Evolutionary conservation across 129 eudicot genomes (phyloP).

Genomic region (Flaveria linearis): DNA sequence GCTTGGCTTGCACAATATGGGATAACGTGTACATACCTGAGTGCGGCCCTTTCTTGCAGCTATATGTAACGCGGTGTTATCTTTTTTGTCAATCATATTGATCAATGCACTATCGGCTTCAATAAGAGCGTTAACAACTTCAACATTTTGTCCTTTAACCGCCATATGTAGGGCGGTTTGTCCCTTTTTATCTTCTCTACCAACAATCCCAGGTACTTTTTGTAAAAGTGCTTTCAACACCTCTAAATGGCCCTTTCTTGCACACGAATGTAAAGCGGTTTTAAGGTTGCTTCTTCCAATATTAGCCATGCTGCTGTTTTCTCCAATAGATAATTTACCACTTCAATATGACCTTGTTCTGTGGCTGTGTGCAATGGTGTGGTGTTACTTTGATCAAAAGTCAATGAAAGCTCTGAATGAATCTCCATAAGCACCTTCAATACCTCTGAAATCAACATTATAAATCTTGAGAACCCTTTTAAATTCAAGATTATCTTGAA

Average conservation of each 20-base stretch:
- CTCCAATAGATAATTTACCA: slow-evolving; percentile 69
- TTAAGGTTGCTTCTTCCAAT: slow-evolving; percentile 65
- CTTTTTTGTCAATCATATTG: slow-evolving; percentile 54
- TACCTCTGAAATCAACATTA: slow-evolving; percentile 46
- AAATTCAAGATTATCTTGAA: slow-evolving; percentile 7
- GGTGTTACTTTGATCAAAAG: slow-evolving; percentile 64
- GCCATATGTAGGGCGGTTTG: slow-evolving; percentile 95
- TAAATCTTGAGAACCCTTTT: slow-evolving; percentile 16
- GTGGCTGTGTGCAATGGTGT: slow-evolving; percentile 76
- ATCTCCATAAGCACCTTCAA: slow-evolving; percentile 65
- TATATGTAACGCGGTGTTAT: slow-evolving; percentile 70
- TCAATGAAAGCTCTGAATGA: slow-evolving; percentile 60
- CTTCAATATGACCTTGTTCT: slow-evolving; percentile 71
- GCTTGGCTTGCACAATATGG: too few species aligned
- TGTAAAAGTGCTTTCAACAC: slow-evolving; percentile 55
- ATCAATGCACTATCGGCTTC: slow-evolving; percentile 47
- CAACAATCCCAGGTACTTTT: slow-evolving; percentile 53
- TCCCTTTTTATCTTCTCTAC: slow-evolving; percentile 73
- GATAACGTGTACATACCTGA: slow-evolving; percentile 44
- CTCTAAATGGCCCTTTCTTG: slow-evolving; percentile 74
- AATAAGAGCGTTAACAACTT: slow-evolving; percentile 67
- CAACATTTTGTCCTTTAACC: slow-evolving; percentile 63
- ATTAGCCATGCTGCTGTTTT: slow-evolving; percentile 52
- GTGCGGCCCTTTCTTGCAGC: slow-evolving; percentile 72
- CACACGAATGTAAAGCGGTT: slow-evolving; percentile 70